Evolutionary conservation across 2,329 filamentous ascomycete species (phyloP), one percentile per base, ranked within the genome.

Genomic region (Ophiostoma perfectum): DNA sequence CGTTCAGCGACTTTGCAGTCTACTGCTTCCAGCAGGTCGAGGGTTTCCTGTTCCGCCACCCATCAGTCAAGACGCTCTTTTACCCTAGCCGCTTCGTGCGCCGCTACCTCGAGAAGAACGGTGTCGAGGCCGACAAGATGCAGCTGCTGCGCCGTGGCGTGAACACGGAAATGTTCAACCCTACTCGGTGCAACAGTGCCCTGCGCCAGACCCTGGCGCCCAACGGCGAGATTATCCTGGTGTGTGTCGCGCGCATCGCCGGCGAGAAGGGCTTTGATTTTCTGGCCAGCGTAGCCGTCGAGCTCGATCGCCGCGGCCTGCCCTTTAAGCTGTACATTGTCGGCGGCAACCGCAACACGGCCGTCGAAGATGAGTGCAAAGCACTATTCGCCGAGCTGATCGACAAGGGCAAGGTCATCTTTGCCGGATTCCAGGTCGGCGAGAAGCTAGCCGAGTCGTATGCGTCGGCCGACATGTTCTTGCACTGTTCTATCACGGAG

Each of bases 241-340:
- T 89, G 67, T 89, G 84, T 45, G 87, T 90, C 9, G 88, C 87
- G 3, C 83, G 88, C 42, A 80, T 91, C 38, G 88, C 88, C 0
- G 87, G 86, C 1, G 89, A 91, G 74, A 91, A 91, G 74, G 88
- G 88, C 0, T 90, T 90, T 73, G 84, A 86, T 63, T 91, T 90
- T 73, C 79, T 91, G 38, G 84, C 88, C 4, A 77, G 82, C 66
- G 86, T 80, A 0, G 84, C 83, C 12, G 78, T 78, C 55, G 80
- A 81, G 69, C 78, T 91, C n/a, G 83, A 84, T 55, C 79, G 80
- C 11, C 80, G 81, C 11, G 83, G 83, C 0, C 75, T 90, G 14
- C 75, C 80, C 8, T 91, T 89, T 78, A 88, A 85, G 74, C 81
- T 91, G 4, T 80, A 89, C 71, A 83, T 90, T 67, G 87, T 90